A percentile compares a stretch with the other conserved stretches of the same genome.
phyloP scores from a whole-genome alignment of 176 grass and related monocot genomes.

The Oryza nivara region DNA sequence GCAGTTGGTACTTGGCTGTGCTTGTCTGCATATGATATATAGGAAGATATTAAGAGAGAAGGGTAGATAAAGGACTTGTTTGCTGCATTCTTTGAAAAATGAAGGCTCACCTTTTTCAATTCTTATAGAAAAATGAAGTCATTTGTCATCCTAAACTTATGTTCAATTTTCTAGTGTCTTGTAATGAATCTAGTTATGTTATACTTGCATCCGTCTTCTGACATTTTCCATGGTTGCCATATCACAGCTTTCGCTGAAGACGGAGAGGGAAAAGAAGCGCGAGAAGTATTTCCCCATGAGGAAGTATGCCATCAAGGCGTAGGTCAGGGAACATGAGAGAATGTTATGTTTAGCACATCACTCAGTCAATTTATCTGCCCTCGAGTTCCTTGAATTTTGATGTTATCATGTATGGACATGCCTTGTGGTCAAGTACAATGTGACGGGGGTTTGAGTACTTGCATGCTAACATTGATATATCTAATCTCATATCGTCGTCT shows the following conservation, averaged over 20 bases:
- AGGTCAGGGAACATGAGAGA: slow-evolving; percentile 43
- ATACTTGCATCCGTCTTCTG: not conserved
- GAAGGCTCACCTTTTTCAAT: too few relatives aligned
- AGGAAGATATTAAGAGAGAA: too few relatives aligned
- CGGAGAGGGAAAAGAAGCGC: slow-evolving; percentile 62
- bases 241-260: slow-evolving; percentile 59
- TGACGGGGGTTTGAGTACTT: not conserved
- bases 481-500: not conserved
- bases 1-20: too few relatives aligned
- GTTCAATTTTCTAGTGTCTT: not conserved
- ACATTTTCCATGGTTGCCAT: not conserved
- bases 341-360: slow-evolving; percentile 4
- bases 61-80: too few relatives aligned
- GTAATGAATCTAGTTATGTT: not conserved
- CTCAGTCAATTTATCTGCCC: slow-evolving; percentile 10
- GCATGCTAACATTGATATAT: not conserved
- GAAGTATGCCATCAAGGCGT: slow-evolving; percentile 84
- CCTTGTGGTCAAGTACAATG: slow-evolving; percentile 8
- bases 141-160: not conserved
- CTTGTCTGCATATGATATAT: too few relatives aligned
- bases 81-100: too few relatives aligned
- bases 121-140: not conserved
- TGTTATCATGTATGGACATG: slow-evolving; percentile 26
- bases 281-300: slow-evolving; percentile 85
- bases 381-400: slow-evolving; percentile 19